Evolutionary conservation across 768 basidiomycete species (phyloP), one percentile per base, ranked within the genome.

Genomic region (Boletus sp.): DNA sequence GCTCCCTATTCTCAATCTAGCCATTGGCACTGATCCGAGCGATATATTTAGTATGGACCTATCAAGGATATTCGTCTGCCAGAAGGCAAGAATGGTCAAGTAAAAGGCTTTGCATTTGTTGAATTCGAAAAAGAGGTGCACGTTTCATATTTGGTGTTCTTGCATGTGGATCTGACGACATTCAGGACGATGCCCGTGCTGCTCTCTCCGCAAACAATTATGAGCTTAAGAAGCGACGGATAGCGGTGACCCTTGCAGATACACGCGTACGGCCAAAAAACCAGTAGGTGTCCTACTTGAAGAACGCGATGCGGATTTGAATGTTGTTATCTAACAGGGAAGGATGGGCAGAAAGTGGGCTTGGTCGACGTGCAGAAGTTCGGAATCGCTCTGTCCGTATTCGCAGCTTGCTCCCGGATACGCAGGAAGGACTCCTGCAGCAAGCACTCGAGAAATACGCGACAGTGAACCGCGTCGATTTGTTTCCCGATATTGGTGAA

Each of bases 361-460:
- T 83, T 37, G 81, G 80, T 41, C 74, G 75, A 58, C 69, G 73
- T 39, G 80, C 78, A 13, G 90, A 88, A 51, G 70, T 75, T 7
- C 81, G 80, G 44, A 84, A 75, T 57, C 83, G 92, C 17, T 90
- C 89, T 19, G 77, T 98, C 8, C 83, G 88, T 9, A 74, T 98
- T 48, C 81, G 78, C 21, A 85, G 85, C 47, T 77, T 99, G 21
- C 91, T 92, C 15, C 64, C 80, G 3, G 82, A 75, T 10, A 85
- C 91, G 5, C 91, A 97, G 65, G 97, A 98, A 66, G 96, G 90
- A 2, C 74, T 98, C 1, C 71, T 99, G 25, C 96, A 99, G 62
- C 97, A 98, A 75, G 74, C 77, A 0, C 72, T 99, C 5, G 92
- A 94, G 67, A 96, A 93, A 70, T 67, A 88, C 38, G 82, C 82